Evolutionary conservation across 179 eudicot genomes (phyloP), one percentile per base, ranked within the genome.

Genomic region (Nepenthes alata): DNA sequence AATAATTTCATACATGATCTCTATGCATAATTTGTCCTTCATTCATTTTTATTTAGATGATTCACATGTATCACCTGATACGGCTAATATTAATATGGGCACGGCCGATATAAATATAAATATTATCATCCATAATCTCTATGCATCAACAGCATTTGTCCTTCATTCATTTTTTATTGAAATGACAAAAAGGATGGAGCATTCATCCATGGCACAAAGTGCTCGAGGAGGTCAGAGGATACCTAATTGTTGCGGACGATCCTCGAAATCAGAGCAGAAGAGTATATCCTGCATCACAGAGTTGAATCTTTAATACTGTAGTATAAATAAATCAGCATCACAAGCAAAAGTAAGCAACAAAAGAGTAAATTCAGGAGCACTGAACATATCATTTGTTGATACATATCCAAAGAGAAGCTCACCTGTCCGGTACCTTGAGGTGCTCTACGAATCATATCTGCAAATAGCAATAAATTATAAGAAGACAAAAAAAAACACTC

Each of bases 241-340:
- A 89, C 97, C 89, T 62, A 95, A 77, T 63, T 77, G 86, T 59
- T 81, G 71, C 11, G 85, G 77, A 64, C 65, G 85, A 71, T 88
- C 88, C 52, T 57, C 77, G 69, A 81, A 88, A 60, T 78, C 73
- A 37, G 90, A 74, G 78, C 79, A 79, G 56, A 85, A 70, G 56
- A 69, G 68, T 35, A 78, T 61, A 68, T 84, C 93, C 97, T 85
- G 89, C 72, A 75, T 57, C 16, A 41, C 34, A 14, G 61, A 63
- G 56, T 61, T 64, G 47, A 59, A 36, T 64, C 8, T 61, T 54
- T 12, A 59, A 38, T 14, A 65, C 58, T 38, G 38, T 57, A 35
- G 47, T 51, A 14, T 35, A 13, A 45, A 25, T 25, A 25, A 15
- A 37, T 39, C 35, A 38, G 9, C 37, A 59, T 15, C 10, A 10